Base-by-base conservation (phyloP, 257 asterid genomes). In the Nicotiana tabacum region DNA sequence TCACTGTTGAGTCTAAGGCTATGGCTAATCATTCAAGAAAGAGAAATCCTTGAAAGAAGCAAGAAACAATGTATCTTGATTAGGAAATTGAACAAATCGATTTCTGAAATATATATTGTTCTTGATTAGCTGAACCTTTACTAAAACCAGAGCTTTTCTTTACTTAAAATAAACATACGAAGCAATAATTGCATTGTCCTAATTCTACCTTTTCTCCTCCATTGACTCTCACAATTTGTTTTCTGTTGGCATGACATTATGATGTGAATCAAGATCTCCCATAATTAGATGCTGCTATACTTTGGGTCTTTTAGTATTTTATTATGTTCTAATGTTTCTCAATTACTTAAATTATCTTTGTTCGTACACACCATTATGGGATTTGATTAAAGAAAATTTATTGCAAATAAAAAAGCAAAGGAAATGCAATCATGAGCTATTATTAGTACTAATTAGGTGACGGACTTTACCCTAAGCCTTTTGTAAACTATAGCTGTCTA, bases 181-280 rank as follows among this genome's bases (percentile, higher is more conserved):
- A 74, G 29, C 62, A 74, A 74, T 74, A 48, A 74, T 48, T 48
- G n/a, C 9, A 3, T 24, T 46, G 61, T 46, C 61, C 11, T 70
- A 70, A n/a, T 46, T 57, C 57, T 53, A 53, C 18, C 57, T 12
- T 7, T 16, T 72, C 61, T 21, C 21, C 6, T 13, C 62, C 60
- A 74, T 46, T 74, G 80, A 74, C 80, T 48, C 80, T 48, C 10
- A 24, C 13, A 27, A 27, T 24, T 46, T 74, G 80, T 74, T 74
- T 74, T 74, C 62, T 74, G 80, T 74, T 74, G 62, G 62, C 80
- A 48, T 48, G 80, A 27, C 80, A 74, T 48, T 48, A 48, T 74
- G 80, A 74, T 74, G 15, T 48, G 62, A 61, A 74, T 74, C 80
- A 48, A 24, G 80, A 74, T 74, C 80, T 24, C n/a, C 62, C 39